Base-by-base conservation (phyloP, 495 filamentous ascomycete genomes). In the Hypoxylon fuscum region DNA sequence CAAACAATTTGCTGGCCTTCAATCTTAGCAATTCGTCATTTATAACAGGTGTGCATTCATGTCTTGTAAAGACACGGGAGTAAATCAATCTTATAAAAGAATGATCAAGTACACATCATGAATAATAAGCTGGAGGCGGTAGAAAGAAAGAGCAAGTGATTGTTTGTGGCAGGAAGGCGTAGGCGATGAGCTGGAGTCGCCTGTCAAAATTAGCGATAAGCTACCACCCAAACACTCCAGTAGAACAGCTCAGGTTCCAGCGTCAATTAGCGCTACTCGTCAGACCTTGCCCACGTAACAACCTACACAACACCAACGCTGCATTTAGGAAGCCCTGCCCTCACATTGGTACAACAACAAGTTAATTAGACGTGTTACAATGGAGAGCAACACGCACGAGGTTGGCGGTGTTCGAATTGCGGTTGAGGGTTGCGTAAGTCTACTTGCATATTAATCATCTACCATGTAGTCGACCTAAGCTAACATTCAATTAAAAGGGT, bases 381-480 rank as follows among this genome's bases (percentile, higher is more conserved):
- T 65, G 58, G 53, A 34, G 6, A 20, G 21, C 23, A 51, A 50
- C 0, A 64, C 31, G 11, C 47, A 64, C 2, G 68, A 75, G 17
- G 60, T 59, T 1, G 64, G 78, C 34, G 81, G 80, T 41, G 72
- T 86, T 31, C 77, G 82, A 56, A 68, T 87, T 61, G 84, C 83
- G 9, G 74, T 93, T 1, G 88, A 94, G 77, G 93, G 93, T 56
- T 97, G 93, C 74, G 91, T 96, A 79, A 77, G 88, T 59, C 25
- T 32, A 0, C 34, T 27, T 17, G 6, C 3, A 5, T 25, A 21
- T 52, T 21, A 11, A 10, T 41, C 21, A 12, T 17, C 0, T n/a
- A 44, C 14, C 7, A 14, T n/a, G n/a, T n/a, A 6, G 7, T 12
- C 44, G 15, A 34, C 23, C 15, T 2, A 54, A 57, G 38, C 47